Conservation (phyloP, 2,329 filamentous ascomycete species). For the Fusarium sp. region DNA sequence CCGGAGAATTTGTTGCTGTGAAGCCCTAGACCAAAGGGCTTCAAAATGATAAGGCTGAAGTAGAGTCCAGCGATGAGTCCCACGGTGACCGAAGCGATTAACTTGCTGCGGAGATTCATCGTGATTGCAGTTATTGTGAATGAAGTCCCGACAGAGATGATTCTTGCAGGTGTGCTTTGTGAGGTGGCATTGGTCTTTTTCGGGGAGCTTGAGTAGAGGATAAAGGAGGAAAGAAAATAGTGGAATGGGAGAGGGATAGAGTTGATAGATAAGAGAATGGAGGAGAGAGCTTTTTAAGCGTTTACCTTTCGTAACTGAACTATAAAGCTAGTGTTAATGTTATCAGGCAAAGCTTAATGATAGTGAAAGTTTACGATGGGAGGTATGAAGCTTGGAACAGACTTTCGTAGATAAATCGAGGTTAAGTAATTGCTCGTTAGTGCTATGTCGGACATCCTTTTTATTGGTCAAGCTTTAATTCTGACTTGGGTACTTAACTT, state of each 20-base stretch:
- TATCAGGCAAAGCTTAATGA: not conserved
- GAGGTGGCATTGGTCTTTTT: not conserved
- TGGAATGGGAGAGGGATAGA: fast-evolving
- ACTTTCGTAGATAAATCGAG: not conserved
- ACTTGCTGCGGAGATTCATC: not conserved
- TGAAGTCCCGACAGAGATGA: fast-evolving
- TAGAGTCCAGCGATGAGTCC: not conserved
- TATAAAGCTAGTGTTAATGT: fast-evolving
- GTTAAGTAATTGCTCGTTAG: fast-evolving
- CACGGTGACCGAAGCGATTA: not conserved
- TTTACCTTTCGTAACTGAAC: not conserved
- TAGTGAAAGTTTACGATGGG: not conserved
- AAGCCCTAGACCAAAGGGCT: not conserved
- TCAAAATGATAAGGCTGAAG: fast-evolving
- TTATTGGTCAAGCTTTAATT: not conserved
- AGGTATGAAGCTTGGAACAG: fast-evolving
- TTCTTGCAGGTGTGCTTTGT: not conserved
- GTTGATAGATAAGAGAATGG: not conserved
- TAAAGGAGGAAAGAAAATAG: fast-evolving
- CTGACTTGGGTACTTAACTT: not conserved
- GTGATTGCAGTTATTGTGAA: not conserved
- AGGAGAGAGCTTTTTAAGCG: not conserved
- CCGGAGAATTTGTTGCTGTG: not conserved
- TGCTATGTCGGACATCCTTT: fast-evolving
- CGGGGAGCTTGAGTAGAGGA: not conserved